Conservation (phyloP, 2,329 filamentous ascomycete genomes). For the Aureobasidium namibiae region DNA sequence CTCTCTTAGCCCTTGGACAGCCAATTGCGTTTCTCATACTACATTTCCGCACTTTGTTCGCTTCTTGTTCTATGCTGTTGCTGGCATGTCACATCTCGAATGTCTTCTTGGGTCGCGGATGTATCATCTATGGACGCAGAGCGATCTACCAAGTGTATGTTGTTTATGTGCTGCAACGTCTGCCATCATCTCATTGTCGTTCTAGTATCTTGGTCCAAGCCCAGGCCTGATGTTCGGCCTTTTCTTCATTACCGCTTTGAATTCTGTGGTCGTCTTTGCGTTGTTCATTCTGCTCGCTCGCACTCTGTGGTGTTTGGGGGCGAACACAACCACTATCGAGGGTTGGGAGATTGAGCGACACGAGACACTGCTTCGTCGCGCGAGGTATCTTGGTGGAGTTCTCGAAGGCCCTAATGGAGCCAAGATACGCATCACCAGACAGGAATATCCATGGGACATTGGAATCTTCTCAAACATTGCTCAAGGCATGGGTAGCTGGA, state of each 20-base stretch:
- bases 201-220: constrained; percentile 62
- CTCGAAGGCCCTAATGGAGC: constrained; percentile 48
- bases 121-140: constrained; percentile 52
- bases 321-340: constrained; percentile 76
- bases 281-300: constrained; percentile 59
- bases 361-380: constrained; percentile 36
- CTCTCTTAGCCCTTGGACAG: constrained; percentile 17
- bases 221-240: constrained; percentile 52
- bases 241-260: constrained; percentile 50
- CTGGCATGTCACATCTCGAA: constrained; percentile 53
- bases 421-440: constrained; percentile 47
- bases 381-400: constrained; percentile 46
- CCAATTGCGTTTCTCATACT: constrained; percentile 72
- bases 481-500: constrained; percentile 65
- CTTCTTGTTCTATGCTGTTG: constrained; percentile 63
- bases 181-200: neutral
- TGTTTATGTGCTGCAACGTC: neutral
- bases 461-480: constrained; percentile 66
- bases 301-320: constrained; percentile 51
- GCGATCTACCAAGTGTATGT: constrained; percentile 58
- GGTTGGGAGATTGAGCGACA: constrained; percentile 56
- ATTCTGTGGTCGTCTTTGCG: constrained; percentile 52
- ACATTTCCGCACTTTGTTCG: constrained; percentile 77
- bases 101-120: constrained; percentile 54
- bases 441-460: constrained; percentile 78